phyloP scores from a whole-genome alignment of 352 stramenopile species.

The Phytophthora pisi region DNA sequence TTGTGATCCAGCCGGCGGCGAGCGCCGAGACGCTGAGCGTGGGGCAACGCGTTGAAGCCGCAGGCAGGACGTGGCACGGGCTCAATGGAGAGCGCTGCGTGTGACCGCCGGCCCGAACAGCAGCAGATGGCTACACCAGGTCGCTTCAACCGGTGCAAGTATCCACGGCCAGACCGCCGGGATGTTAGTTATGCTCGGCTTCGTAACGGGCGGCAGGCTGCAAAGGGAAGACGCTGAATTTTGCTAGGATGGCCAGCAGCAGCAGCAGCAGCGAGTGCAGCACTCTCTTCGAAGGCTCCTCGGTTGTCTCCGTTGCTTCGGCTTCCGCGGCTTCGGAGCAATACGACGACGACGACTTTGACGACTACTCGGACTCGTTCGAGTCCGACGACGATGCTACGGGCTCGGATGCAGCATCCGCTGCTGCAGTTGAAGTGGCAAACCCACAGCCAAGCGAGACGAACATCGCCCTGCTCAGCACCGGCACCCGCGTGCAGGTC shows the following conservation, averaged over 20 bases:
- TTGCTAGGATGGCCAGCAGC: constrained; percentile 12
- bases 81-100: constrained; percentile 12
- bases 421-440: neutral
- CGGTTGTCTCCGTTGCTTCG: constrained; percentile 3
- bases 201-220: constrained; percentile 7
- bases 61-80: constrained; percentile 6
- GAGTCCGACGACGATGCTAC: constrained; percentile 35
- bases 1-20: neutral
- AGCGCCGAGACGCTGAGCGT: neutral
- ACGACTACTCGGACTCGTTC: constrained; percentile 62
- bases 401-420: neutral
- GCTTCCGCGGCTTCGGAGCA: constrained; percentile 2
- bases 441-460: neutral
- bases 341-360: constrained; percentile 55
- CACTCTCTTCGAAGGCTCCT: constrained; percentile 27
- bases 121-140: constrained; percentile 3
- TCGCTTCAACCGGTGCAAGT: neutral
- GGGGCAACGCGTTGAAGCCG: constrained; percentile 21
- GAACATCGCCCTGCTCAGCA: neutral
- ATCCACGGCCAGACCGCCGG: constrained; percentile 3
- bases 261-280: constrained; percentile 20
- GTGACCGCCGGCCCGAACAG: constrained; percentile 2
- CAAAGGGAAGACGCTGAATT: neutral
- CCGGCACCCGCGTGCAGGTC: constrained; percentile 47
- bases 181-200: constrained; percentile 1